These are phyloP conservation scores for Amaranthus tricolor DNA, from an alignment of 179 eudicot genomes.

Conservation along the genomic window DNA sequence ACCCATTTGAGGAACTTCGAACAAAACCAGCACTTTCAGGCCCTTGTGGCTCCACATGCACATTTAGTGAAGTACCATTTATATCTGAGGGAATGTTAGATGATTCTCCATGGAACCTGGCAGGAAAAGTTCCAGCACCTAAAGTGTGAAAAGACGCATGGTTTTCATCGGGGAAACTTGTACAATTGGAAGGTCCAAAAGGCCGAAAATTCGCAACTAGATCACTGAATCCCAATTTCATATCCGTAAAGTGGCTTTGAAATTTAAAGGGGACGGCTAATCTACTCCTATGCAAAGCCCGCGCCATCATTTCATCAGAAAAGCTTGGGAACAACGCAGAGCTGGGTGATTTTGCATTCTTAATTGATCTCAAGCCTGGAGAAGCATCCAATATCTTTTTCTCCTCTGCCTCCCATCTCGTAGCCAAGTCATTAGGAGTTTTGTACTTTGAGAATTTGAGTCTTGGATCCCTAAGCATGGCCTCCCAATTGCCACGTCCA, in stretches of 20 bases:
- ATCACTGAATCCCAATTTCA: slow-evolving; percentile 76
- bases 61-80: slow-evolving; percentile 37
- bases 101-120: slow-evolving; percentile 39
- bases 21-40: slow-evolving; percentile 40
- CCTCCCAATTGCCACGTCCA: slow-evolving; percentile 85
- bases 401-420: slow-evolving; percentile 95
- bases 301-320: slow-evolving; percentile 79
- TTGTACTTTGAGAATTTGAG: slow-evolving; percentile 71
- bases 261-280: slow-evolving; percentile 48
- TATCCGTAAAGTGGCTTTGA: slow-evolving; percentile 79
- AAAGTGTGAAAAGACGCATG: slow-evolving; percentile 39
- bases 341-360: slow-evolving; percentile 39
- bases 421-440: slow-evolving; percentile 64
- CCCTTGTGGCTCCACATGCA: slow-evolving; percentile 42
- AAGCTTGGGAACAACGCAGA: slow-evolving; percentile 52
- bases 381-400: slow-evolving; percentile 59
- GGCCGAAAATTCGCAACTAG: slow-evolving; percentile 39
- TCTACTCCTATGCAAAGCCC: slow-evolving; percentile 67
- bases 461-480: slow-evolving; percentile 76
- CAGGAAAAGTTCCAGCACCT: slow-evolving; percentile 39
- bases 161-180: slow-evolving; percentile 33
- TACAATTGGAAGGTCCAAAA: slow-evolving; percentile 39
- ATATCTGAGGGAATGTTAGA: slow-evolving; percentile 43
- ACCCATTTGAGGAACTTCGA: slow-evolving; percentile 31
- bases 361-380: slow-evolving; percentile 37